phyloP scores from a whole-genome alignment of 2,329 filamentous ascomycete genomes.

The Microsporum audouinii region DNA sequence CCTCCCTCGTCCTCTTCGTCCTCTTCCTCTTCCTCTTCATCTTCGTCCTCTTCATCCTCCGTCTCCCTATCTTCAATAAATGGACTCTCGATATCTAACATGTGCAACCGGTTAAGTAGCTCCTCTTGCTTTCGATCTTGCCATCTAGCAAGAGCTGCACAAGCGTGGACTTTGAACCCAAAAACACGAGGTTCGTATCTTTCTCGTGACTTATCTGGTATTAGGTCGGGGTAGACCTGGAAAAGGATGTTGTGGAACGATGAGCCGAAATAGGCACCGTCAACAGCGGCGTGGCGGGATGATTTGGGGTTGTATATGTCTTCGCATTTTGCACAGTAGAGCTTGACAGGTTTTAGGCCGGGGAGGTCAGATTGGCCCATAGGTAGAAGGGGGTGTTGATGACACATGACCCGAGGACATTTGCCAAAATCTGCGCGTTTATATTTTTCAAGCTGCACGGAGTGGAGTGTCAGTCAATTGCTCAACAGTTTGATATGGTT shows the following conservation, averaged over 20 bases:
- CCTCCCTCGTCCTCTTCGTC: slow-evolving; percentile 6
- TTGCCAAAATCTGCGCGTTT: slow-evolving; percentile 98
- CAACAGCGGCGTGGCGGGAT: slow-evolving; percentile 84
- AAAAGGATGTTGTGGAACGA: slow-evolving; percentile 99
- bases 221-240: slow-evolving; percentile 87
- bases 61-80: slow-evolving; percentile 59
- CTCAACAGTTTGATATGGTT: neutral
- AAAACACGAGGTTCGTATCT: slow-evolving; percentile 85
- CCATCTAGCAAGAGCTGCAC: slow-evolving; percentile 81
- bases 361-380: slow-evolving; percentile 88
- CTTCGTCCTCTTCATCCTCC: slow-evolving; percentile 13
- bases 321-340: slow-evolving; percentile 95
- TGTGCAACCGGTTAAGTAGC: slow-evolving; percentile 66
- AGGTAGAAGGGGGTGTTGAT: slow-evolving; percentile 82
- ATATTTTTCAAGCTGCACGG: slow-evolving; percentile 80
- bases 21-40: slow-evolving; percentile 12
- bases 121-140: slow-evolving; percentile 70
- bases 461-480: neutral
- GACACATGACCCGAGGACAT: slow-evolving; percentile 91
- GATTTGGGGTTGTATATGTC: slow-evolving; percentile 99
- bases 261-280: slow-evolving; percentile 95
- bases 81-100: slow-evolving; percentile 58
- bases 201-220: slow-evolving; percentile 72
- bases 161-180: slow-evolving; percentile 89
- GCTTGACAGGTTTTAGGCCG: slow-evolving; percentile 80